phyloP scores from a whole-genome alignment of 108 stramenopile species.

The Pinguiococcus pyrenoidosus region DNA sequence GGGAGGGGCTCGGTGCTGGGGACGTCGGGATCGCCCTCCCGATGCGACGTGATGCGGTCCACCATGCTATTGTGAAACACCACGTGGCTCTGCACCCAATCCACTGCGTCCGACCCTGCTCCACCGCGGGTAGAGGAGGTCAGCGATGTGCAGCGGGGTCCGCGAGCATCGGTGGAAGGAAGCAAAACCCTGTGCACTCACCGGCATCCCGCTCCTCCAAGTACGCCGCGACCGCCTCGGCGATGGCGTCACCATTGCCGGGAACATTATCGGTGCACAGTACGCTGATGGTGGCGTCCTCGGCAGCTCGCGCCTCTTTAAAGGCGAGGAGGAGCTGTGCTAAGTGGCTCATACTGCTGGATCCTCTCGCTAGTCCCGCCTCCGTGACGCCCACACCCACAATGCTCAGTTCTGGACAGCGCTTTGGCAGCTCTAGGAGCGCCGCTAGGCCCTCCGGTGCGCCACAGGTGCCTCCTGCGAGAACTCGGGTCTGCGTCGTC shows the following conservation, averaged over 20 bases:
- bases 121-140: no score
- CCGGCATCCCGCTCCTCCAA: background rate
- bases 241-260: conserved; percentile 56
- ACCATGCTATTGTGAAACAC: conserved; percentile 74
- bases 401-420: conserved; percentile 32
- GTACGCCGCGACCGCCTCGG: conserved; percentile 7
- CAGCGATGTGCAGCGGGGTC: no score
- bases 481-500: conserved; percentile 33
- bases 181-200: conserved; percentile 15
- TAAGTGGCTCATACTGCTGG: conserved; percentile 55
- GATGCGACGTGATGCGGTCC: conserved; percentile 68
- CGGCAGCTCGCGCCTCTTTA: conserved; percentile 4
- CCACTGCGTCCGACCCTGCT: no score
- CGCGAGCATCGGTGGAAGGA: no score
- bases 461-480: conserved; percentile 55
- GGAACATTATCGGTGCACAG: conserved; percentile 77
- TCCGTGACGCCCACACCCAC: conserved; percentile 73
- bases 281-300: conserved; percentile 26
- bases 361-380: conserved; percentile 54
- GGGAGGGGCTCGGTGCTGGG: conserved; percentile 64
- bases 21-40: conserved; percentile 42
- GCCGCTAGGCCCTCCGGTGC: conserved; percentile 35
- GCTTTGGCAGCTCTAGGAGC: conserved; percentile 23
- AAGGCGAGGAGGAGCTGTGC: conserved; percentile 32
- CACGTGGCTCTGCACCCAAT: conserved; percentile 42